phyloP scores from a whole-genome alignment of 768 basidiomycete species.

The Amanita molliuscula region DNA sequence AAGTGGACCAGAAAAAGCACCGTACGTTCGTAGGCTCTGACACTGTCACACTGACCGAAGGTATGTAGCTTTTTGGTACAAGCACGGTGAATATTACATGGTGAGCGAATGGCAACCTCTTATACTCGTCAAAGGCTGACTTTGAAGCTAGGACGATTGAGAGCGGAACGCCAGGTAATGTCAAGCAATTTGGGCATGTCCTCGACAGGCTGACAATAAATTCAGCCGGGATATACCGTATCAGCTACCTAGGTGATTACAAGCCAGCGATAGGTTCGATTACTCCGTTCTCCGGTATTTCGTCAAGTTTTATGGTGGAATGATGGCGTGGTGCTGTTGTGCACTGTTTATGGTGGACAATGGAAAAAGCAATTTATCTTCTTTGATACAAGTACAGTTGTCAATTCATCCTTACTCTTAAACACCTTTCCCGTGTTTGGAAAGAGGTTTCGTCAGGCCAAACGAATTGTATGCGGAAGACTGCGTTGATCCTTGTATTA shows the following conservation, averaged over 20 bases:
- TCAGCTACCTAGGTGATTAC: slow-evolving; percentile 68
- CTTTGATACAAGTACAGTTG: no score
- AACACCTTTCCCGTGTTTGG: no score
- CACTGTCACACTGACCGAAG: not conserved
- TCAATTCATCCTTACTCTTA: no score
- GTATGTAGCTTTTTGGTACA: slow-evolving; percentile 38
- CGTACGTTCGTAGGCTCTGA: slow-evolving; percentile 20
- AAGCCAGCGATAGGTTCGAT: slow-evolving; percentile 59
- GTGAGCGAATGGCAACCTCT: slow-evolving; percentile 24
- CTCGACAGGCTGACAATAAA: slow-evolving; percentile 2
- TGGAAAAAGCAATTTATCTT: no score
- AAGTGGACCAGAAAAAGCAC: slow-evolving; percentile 51
- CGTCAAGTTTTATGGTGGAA: slow-evolving; percentile 50
- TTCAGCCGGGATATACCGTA: slow-evolving; percentile 59
- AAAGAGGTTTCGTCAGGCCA: no score
- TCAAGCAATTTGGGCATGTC: not conserved
- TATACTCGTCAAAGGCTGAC: slow-evolving; percentile 3
- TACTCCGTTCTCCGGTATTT: slow-evolving; percentile 49
- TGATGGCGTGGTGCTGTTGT: slow-evolving; percentile 14
- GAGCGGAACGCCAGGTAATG: slow-evolving; percentile 41
- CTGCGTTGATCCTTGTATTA: no score
- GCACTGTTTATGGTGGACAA: not conserved
- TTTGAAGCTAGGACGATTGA: slow-evolving; percentile 47
- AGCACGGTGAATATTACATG: slow-evolving; percentile 61
- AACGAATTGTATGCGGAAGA: no score